Base-by-base conservation (phyloP, 2,329 filamentous ascomycete species). In the Huntiella decipiens region DNA sequence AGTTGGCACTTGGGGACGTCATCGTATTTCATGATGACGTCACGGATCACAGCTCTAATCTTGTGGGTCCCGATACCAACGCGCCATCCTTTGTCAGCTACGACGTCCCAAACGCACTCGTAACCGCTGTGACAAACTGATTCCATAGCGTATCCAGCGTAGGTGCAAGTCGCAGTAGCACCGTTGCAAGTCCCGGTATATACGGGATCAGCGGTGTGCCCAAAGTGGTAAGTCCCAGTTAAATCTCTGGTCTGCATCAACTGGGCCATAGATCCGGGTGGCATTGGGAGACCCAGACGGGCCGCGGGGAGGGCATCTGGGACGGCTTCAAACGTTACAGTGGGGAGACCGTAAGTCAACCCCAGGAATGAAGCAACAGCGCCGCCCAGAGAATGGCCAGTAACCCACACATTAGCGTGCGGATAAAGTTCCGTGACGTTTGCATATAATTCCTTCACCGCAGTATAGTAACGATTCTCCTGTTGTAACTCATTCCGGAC, bases 101-200 rank as follows among this genome's bases (percentile, higher is more conserved):
- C 88, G 0, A 91, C 91, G 55, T 98, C 88, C 57, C 94, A 98
- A 1, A 82, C 74, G 56, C 91, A 96, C 58, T 91, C 80, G 45
- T 74, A 72, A 5, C 91, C 91, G 0, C 84, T 82, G 55, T 96
- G 91, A 54, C 91, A 98, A n/a, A 79, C 71, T 10, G 85, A 82
- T 61, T 98, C 86, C 68, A 98, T 73, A 1, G 91, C 87, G 58
- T 96, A 98, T 0, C 91, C 91, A 1, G 78, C 88, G 56, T 93
- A 77, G 0, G 87, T 91, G 60, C 91, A 96, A 8, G 80, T 77
- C 2, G 88, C 87, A 2, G 83, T 86, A 2, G 83, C 84, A 31
- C 82, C 83, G 56, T 94, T 95, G 63, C 91, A 96, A 1, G 79
- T 83, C 31, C 91, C 91, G 65, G 95, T 87, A 56, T 80, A 98